Evolutionary conservation across 805 yeast genomes (phyloP).

Genomic region (Ogataea corticis): DNA sequence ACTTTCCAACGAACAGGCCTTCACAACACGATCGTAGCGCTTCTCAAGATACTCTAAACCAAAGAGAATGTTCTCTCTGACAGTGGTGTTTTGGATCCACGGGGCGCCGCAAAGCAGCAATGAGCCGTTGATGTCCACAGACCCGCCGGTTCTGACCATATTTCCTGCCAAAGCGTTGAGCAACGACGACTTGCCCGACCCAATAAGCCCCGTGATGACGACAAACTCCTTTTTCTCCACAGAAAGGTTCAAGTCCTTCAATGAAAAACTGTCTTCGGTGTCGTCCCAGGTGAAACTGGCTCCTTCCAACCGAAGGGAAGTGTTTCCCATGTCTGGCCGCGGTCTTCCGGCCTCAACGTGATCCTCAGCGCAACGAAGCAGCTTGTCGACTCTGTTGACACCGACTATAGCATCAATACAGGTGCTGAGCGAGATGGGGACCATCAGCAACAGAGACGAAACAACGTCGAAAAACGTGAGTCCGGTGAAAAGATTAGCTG

Average conservation of each 20-base stretch:
- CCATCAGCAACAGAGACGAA: constrained; percentile 58
- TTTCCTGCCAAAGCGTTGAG: constrained; percentile 68
- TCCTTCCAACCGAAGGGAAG: constrained; percentile 48
- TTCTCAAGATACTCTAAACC: constrained; percentile 51
- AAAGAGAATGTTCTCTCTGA: constrained; percentile 70
- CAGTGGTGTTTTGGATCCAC: constrained; percentile 81
- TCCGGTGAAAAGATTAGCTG: constrained; percentile 68
- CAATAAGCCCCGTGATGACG: constrained; percentile 76
- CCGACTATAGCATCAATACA: constrained; percentile 66
- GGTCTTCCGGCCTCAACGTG: not conserved
- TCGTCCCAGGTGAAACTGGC: constrained; percentile 72
- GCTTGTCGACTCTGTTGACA: constrained; percentile 54
- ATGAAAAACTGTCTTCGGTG: constrained; percentile 26
- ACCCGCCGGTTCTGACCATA: constrained; percentile 57
- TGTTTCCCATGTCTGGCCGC: constrained; percentile 5
- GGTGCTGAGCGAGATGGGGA: constrained; percentile 67
- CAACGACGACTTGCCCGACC: constrained; percentile 78
- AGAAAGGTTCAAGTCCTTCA: constrained; percentile 49
- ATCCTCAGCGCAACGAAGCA: constrained; percentile 39
- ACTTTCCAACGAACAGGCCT: constrained; percentile 63
- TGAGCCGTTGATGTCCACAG: constrained; percentile 52
- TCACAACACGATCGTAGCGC: constrained; percentile 53
- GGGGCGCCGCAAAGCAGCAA: constrained; percentile 51
- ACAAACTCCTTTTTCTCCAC: constrained; percentile 67
- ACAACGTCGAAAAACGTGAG: constrained; percentile 62